Evolutionary conservation across 257 asterid species (phyloP).

Genomic region (Coffea eugenioides): DNA sequence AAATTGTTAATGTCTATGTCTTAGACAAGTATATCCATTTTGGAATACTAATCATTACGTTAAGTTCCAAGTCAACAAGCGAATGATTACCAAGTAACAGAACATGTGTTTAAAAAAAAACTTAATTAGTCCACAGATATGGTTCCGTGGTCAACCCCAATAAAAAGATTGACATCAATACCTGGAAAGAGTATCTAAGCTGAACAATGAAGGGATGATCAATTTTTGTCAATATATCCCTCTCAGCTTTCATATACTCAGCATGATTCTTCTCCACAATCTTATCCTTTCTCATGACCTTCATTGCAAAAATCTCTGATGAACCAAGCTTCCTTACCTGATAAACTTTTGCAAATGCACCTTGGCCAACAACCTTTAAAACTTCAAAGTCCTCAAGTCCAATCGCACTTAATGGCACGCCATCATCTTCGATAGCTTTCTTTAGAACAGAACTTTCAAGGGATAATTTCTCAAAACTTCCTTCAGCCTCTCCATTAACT

Average conservation of each 20-base stretch:
- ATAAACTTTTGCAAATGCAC: conserved; percentile 83
- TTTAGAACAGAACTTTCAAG: conserved; percentile 18
- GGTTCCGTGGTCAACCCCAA: too few relatives aligned
- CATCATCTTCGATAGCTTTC: conserved; percentile 23
- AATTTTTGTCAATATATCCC: conserved; percentile 67
- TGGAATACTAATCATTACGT: not conserved
- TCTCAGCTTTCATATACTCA: conserved; percentile 75
- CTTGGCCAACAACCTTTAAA: conserved; percentile 76
- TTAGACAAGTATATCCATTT: too few relatives aligned
- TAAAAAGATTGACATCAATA: conserved; percentile 16
- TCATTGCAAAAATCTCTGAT: conserved; percentile 72
- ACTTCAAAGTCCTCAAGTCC: conserved; percentile 70
- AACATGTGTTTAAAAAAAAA: too few relatives aligned
- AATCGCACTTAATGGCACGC: conserved; percentile 29
- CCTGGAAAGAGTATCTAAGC: conserved; percentile 83
- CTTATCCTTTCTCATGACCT: conserved; percentile 76
- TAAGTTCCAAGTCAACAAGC: not conserved
- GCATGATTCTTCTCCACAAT: conserved; percentile 72
- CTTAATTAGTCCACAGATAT: not conserved
- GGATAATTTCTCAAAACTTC: conserved; percentile 22
- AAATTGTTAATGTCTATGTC: not conserved
- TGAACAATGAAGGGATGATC: conserved; percentile 74
- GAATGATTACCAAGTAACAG: not conserved
- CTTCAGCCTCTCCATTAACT: conserved; percentile 28
- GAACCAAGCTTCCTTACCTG: conserved; percentile 70